phyloP scores from a whole-genome alignment of 345 rosid genomes.

The Salix dunnii region DNA sequence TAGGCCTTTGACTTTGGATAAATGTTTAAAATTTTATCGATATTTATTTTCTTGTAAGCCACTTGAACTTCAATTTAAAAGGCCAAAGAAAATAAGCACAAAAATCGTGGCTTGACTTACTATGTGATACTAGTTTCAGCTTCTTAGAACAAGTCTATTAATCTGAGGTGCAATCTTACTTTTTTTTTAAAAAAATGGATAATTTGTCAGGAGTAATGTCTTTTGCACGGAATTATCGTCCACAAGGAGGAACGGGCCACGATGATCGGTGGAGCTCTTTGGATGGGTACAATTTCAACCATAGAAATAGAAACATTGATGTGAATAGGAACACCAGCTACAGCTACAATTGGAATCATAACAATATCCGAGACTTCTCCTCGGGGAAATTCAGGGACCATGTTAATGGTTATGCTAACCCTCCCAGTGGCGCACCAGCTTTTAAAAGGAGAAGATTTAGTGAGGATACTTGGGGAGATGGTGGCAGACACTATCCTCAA shows the following conservation, averaged over 20 bases:
- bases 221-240: slow-evolving; percentile 35
- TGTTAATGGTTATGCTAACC: slow-evolving; percentile 26
- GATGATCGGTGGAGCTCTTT: slow-evolving; percentile 33
- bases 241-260: slow-evolving; percentile 38
- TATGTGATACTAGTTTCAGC: neutral
- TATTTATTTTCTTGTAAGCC: neutral
- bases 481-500: slow-evolving; percentile 24
- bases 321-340: slow-evolving; percentile 19
- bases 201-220: slow-evolving; percentile 45
- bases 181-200: neutral
- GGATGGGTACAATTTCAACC: slow-evolving; percentile 25
- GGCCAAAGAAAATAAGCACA: neutral
- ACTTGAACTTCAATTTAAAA: neutral
- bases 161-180: neutral
- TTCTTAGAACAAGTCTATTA: neutral
- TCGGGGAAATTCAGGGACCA: slow-evolving; percentile 33
- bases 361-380: slow-evolving; percentile 20
- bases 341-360: slow-evolving; percentile 21
- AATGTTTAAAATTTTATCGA: neutral
- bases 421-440: slow-evolving; percentile 36
- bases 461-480: slow-evolving; percentile 44
- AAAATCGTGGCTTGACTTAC: neutral
- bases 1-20: neutral
- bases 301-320: slow-evolving; percentile 26
- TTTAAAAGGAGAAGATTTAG: slow-evolving; percentile 60